A percentile compares a stretch with the other conserved stretches of the same genome.
phyloP scores from a whole-genome alignment of 768 basidiomycete species.

The Erythrobasidium yunnanense region DNA sequence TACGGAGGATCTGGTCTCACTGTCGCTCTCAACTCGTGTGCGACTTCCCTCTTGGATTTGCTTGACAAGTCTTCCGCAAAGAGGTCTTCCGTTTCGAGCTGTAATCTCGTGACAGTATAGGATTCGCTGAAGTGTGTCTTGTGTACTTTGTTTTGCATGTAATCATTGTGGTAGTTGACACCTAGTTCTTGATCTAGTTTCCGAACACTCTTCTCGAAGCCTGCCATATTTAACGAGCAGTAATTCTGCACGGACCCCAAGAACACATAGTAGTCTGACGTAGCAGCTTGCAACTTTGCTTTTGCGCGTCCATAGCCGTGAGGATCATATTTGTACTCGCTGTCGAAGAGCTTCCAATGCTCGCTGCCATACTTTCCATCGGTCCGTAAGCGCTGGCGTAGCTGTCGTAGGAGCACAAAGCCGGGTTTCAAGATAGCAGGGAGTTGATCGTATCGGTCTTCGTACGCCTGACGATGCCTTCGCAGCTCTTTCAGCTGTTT shows the following conservation, averaged over 20 bases:
- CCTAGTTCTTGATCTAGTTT: neutral
- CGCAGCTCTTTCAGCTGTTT: neutral
- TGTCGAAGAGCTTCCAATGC: neutral
- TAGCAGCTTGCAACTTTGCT: neutral
- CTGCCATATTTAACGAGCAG: neutral
- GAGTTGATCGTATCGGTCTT: neutral
- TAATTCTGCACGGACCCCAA: conserved; percentile 3
- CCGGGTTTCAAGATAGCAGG: neutral
- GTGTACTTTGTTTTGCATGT: neutral
- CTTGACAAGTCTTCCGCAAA: neutral
- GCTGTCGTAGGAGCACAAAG: neutral
- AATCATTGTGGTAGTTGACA: neutral
- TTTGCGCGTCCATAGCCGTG: neutral
- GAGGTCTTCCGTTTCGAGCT: neutral
- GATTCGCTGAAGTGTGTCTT: neutral
- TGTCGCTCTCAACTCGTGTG: neutral
- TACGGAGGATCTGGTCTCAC: neutral
- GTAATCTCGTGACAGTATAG: neutral
- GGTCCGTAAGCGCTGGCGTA: neutral
- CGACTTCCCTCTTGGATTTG: neutral
- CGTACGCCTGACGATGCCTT: neutral
- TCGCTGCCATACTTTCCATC: neutral
- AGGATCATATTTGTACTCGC: conserved; percentile 1
- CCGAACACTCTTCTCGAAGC: neutral
- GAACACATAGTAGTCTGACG: neutral